These are phyloP conservation scores for Toxicodendron radicans DNA, from an alignment of 345 rosid species.

Conservation along the genomic window DNA sequence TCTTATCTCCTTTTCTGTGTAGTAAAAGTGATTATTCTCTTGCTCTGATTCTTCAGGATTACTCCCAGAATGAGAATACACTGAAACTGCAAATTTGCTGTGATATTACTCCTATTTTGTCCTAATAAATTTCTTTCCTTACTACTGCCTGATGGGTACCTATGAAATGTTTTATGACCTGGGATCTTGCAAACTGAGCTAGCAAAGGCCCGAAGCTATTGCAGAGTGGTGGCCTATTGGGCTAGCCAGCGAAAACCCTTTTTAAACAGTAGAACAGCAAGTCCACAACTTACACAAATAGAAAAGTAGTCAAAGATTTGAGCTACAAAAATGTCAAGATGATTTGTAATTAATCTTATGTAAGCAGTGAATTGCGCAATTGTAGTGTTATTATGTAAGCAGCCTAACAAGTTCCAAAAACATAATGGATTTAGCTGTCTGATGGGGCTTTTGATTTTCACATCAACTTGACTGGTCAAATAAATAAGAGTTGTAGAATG, in stretches of 20 bases:
- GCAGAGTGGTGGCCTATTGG: neutral
- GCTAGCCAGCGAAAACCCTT: neutral
- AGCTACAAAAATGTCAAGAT: neutral
- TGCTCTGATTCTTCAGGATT: neutral
- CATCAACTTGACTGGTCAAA: neutral
- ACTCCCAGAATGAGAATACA: neutral
- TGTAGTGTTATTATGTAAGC: neutral
- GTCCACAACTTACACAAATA: neutral
- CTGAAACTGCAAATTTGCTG: neutral
- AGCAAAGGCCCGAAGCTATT: neutral
- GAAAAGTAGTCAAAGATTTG: neutral
- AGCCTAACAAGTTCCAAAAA: neutral
- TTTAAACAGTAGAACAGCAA: neutral
- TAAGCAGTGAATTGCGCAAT: no score
- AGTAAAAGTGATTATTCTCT: neutral
- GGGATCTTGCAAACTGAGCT: neutral
- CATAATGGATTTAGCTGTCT: neutral
- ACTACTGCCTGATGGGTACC: neutral
- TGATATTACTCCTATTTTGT: neutral
- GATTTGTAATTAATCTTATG: neutral
- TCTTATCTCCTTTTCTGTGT: neutral
- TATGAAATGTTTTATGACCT: neutral
- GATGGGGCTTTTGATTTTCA: neutral
- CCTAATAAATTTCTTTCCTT: neutral
- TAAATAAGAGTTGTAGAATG: neutral